These are phyloP conservation scores for Volutella citrinella DNA, from an alignment of 2,329 filamentous ascomycete genomes.

Conservation along the genomic window DNA sequence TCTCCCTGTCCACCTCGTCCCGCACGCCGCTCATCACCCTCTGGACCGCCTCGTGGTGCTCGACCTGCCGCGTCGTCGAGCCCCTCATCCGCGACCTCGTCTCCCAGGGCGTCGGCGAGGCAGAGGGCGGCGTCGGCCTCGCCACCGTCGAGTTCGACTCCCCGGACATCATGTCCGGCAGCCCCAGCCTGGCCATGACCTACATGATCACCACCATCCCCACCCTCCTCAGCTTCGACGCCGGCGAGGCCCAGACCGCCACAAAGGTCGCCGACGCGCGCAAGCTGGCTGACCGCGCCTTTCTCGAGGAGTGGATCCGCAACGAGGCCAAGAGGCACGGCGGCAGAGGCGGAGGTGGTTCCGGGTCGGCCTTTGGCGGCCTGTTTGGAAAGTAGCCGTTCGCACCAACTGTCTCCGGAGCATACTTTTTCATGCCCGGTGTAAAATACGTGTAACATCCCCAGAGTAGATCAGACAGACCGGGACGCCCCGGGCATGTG, in stretches of 20 bases:
- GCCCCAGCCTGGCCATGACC: slow-evolving; percentile 42
- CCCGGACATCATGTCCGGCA: slow-evolving; percentile 50
- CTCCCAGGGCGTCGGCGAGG: slow-evolving; percentile 50
- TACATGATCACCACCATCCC: slow-evolving; percentile 60
- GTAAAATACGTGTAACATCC: too few species aligned
- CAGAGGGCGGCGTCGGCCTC: slow-evolving; percentile 53
- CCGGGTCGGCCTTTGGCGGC: slow-evolving; percentile 33
- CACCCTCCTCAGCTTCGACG: slow-evolving; percentile 56
- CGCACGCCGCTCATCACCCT: slow-evolving; percentile 56
- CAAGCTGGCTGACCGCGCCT: slow-evolving; percentile 46
- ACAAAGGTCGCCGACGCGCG: slow-evolving; percentile 50
- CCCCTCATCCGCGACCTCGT: slow-evolving; percentile 50
- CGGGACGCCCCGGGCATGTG: too few species aligned
- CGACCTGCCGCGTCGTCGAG: slow-evolving; percentile 48
- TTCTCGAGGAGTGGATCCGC: slow-evolving; percentile 53
- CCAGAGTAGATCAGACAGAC: too few species aligned
- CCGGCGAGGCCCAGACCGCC: slow-evolving; percentile 47
- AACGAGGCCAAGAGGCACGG: slow-evolving; percentile 48
- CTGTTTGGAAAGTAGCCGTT: slow-evolving; percentile 41
- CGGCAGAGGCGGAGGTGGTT: slow-evolving; percentile 38
- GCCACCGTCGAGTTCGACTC: slow-evolving; percentile 55
- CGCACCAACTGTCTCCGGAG: too few species aligned
- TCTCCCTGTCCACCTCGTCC: slow-evolving; percentile 52
- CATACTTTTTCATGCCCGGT: background rate
- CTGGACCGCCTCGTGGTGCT: slow-evolving; percentile 59